Conservation (phyloP, 345 rosid species). For the Capsella bursapastoris region DNA sequence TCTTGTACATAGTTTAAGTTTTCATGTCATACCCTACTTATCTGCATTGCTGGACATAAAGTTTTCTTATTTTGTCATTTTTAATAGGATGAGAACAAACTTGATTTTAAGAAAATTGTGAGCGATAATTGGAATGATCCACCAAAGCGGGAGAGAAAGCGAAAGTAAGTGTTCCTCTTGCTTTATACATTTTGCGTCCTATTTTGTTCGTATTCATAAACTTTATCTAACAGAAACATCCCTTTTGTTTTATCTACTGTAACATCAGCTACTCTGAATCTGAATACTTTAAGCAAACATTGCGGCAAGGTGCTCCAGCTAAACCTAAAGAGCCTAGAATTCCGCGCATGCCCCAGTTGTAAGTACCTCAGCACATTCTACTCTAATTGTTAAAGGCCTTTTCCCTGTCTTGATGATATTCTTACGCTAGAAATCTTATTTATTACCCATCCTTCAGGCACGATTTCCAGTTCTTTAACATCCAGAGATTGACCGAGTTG, state of each 20-base stretch:
- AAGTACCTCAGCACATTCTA: slow-evolving; percentile 40
- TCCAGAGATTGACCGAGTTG: slow-evolving; percentile 88
- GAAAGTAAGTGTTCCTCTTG: slow-evolving; percentile 66
- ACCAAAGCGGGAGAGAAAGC: slow-evolving; percentile 96
- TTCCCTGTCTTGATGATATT: not conserved
- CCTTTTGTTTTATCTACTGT: slow-evolving; percentile 19
- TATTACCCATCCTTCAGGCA: slow-evolving; percentile 60
- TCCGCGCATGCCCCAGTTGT: slow-evolving; percentile 99
- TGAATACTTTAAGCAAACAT: slow-evolving; percentile 93
- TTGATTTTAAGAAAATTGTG: slow-evolving; percentile 93
- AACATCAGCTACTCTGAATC: slow-evolving; percentile 85
- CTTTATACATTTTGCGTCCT: slow-evolving; percentile 24
- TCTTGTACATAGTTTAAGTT: slow-evolving; percentile 22
- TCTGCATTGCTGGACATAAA: slow-evolving; percentile 2
- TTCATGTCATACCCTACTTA: slow-evolving; percentile 26
- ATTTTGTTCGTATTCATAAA: slow-evolving; percentile 16
- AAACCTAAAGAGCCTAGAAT: slow-evolving; percentile 97
- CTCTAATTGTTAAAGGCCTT: slow-evolving; percentile 10
- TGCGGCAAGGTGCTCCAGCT: slow-evolving; percentile 94
- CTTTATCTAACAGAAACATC: not conserved
- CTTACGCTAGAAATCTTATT: slow-evolving; percentile 10
- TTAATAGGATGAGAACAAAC: slow-evolving; percentile 80
- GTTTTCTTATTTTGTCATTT: slow-evolving; percentile 9
- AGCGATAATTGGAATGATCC: slow-evolving; percentile 99
- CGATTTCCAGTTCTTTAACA: slow-evolving; percentile 97